Evolutionary conservation across 352 stramenopile species (phyloP), one percentile per base, ranked within the genome.

Genomic region (Globisporangium yorkense): DNA sequence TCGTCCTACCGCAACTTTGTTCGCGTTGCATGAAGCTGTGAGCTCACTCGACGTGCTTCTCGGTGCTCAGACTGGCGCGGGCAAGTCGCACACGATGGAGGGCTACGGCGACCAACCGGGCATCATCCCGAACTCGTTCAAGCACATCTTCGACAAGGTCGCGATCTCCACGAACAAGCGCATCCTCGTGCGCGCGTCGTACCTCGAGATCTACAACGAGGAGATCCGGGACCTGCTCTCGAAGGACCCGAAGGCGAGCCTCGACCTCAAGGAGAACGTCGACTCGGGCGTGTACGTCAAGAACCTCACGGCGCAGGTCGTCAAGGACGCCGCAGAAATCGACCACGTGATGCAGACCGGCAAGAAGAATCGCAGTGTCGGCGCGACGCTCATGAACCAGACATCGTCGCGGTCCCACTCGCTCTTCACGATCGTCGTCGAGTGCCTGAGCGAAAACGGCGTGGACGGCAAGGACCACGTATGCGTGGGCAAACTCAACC

Each of bases 141-240:
- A 93, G 51, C 87, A 96, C 77, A 86, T 96, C 24, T 96, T 96
- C 61, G 87, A 95, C 62, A 89, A 89, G 57, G 75, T 92, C 40
- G 80, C 83, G 15, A 92, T 92, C 59, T 85, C 84, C 15, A 89
- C 88, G 41, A 95, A 96, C 65, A 96, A 97, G 53, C 95, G 98
- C 63, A 98, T 98, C 65, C 77, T 99, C 31, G 96, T 99, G 24
- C 84, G 94, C 43, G 88, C 94, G 43, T 97, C 84, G 9, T 98
- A 98, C 63, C 77, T 98, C 31, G 96, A 99, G 72, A 98, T 99
- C 65, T 99, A 99, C 77, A 98, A 98, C 65, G 96, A 99, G 77
- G 92, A 99, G 66, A 98, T 98, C 62, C 75, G 92, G 24, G 96
- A 99, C 65, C 70, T 99, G 37, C 68, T 99, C 37, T 88, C 80